Evolutionary conservation across 345 rosid species (phyloP), one percentile per base, ranked within the genome.

Genomic region (Isatis tinctoria): DNA sequence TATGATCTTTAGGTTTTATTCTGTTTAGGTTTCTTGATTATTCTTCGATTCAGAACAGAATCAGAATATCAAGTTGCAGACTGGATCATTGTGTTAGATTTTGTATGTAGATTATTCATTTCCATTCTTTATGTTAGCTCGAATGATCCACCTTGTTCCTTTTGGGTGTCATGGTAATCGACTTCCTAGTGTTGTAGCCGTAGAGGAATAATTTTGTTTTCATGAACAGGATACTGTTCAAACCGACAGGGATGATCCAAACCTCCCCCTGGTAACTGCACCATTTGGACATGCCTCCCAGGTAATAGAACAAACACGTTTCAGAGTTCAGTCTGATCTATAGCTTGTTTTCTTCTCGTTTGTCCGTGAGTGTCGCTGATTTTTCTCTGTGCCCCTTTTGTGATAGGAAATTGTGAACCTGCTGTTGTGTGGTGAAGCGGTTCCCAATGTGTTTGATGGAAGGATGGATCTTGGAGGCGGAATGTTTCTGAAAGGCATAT

Each of bases 231-330:
- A 90, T n/a, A 62, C 79, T 1, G 84, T 92, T 78, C 98, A 96
- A 86, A 80, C 87, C 59, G 99, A 96, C 86, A 86, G 98, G 75
- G 99, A 96, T 69, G 99, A 96, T 82, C 97, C 96, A 70, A 81
- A 81, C 81, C 85, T 80, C 39, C 98, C 99, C 43, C 76, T 96
- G 32, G 99, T 96, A 57, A 96, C 99, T 36, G 97, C 93, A 54
- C 99, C 99, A 54, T 96, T 96, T 84, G 99, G 99, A 61, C 98
- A 96, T 87, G 99, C 99, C 8, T 96, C 99, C 5, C 99, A 96
- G 97, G 98, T 96, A 83, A 2, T n/a, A 5, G 35, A 76, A 60
- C 40, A 0, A 56, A 63, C 57, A 64, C 68, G 32, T 67, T 58
- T 49, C 58, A 60, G 27, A 53, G 27, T 48, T 47, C 10, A 62